Evolutionary conservation across 2,329 filamentous ascomycete species (phyloP), one percentile per base, ranked within the genome.

Genomic region (Colletotrichum sojae): DNA sequence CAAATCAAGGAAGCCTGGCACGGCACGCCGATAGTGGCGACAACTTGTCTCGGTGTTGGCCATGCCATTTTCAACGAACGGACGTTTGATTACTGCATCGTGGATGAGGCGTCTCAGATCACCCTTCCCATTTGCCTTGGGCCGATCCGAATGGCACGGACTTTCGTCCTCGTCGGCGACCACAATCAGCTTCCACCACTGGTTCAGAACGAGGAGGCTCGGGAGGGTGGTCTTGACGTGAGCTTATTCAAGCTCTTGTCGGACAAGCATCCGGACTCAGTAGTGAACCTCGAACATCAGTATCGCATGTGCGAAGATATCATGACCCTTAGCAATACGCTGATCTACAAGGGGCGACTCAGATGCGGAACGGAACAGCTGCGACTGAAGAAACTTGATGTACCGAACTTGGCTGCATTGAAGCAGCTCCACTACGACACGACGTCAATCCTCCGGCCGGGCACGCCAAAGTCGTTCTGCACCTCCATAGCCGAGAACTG

Each of bases 301-400:
- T 99, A 99, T 78, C 94, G 96, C 70, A 99, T 99, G 96, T 97
- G 94, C 75, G 93, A 96, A 73, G 96, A 99, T 71, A 93, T 99
- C 70, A 98, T 98, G 95, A 88, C 91, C 2, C 87, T 99, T 15
- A 97, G 94, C 71, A 99, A 98, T 79, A 92, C 89, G 1, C 87
- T 99, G 64, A 98, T 99, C 75, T 99, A 99, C 81, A 86, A 91
- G n/a, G 95, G 95, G 5, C 89, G 91, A 43, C 86, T 99, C 45
- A 95, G 96, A 75, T 99, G 96, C 76, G 96, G 96, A 25, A 97
- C 91, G 5, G 86, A 92, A 54, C 85, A 88, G 60, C 90, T 98
- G 12, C 93, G 94, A 12, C 84, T 84, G 40, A 89, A 89, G 45
- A 91, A 89, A 53, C 85, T 98, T 2, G 76, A 85, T 5, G 83